Percentiles rank a stretch among this genome's conserved stretches.
phyloP scores from a whole-genome alignment of 1,284 basidiomycete genomes.

The Trametes polyzona region DNA sequence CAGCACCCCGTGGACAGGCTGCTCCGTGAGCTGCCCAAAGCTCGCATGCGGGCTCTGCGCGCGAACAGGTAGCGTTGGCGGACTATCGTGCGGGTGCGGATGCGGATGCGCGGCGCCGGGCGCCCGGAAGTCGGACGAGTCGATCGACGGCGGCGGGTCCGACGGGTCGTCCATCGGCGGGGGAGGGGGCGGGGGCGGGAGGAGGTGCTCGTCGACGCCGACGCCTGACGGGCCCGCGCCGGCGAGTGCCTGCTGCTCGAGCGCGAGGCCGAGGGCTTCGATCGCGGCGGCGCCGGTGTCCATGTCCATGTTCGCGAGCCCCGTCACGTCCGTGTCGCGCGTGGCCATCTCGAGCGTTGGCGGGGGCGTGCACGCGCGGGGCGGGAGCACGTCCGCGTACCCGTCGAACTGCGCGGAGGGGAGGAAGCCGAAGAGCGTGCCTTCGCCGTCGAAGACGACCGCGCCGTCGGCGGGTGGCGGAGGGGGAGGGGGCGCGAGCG shows the following conservation, averaged over 20 bases:
- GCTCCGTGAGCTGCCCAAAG: conserved; percentile 14
- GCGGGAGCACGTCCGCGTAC: conserved; percentile 60
- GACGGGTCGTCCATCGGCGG: conserved; percentile 86
- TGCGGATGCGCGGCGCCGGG: conserved; percentile 45
- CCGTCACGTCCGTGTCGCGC: conserved; percentile 67
- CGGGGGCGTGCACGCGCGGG: conserved; percentile 62
- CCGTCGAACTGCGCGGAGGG: conserved; percentile 77
- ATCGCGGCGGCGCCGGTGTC: conserved; percentile 59
- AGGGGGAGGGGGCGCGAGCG: conserved; percentile 37
- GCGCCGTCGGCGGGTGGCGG: conserved; percentile 35
- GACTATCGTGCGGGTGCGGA: conserved; percentile 31
- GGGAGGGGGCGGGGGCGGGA: conserved; percentile 58
- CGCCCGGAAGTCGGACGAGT: conserved; percentile 69
- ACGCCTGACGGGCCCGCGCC: conserved; percentile 24
- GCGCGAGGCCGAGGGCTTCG: conserved; percentile 59
- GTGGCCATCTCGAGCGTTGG: conserved; percentile 73
- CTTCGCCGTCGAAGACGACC: conserved; percentile 63
- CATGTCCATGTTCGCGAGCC: conserved; percentile 59
- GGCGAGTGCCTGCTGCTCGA: conserved; percentile 46
- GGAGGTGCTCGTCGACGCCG: conserved; percentile 5
- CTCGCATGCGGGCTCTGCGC: conserved; percentile 41
- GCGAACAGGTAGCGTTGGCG: conserved; percentile 34
- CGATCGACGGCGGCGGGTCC: conserved; percentile 81
- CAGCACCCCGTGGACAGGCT: conserved; percentile 10
- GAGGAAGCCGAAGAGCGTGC: conserved; percentile 70